These are phyloP conservation scores for Aegilops umbellulata DNA, from an alignment of 176 grass and related monocot species.

Conservation along the genomic window DNA sequence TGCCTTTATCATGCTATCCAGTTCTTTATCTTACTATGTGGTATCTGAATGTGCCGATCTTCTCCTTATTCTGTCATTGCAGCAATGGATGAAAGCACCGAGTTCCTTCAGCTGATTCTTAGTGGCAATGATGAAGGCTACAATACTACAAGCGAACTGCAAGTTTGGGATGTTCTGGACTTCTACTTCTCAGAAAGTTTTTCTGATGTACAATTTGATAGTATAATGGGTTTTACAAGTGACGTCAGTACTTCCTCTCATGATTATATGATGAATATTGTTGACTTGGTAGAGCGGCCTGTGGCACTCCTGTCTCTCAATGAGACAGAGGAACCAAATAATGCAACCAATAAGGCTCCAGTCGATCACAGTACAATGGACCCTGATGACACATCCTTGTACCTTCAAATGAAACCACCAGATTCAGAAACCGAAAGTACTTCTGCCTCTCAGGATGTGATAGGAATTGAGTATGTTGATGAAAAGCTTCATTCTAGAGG, in stretches of 20 bases:
- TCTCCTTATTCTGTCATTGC: slow-evolving; percentile 23
- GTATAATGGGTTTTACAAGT: slow-evolving; percentile 78
- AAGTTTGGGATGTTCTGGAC: slow-evolving; percentile 76
- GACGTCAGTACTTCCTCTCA: slow-evolving; percentile 46
- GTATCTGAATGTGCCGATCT: slow-evolving; percentile 22
- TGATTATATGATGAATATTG: slow-evolving; percentile 51
- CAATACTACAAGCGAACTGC: slow-evolving; percentile 50
- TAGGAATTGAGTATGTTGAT: slow-evolving; percentile 61
- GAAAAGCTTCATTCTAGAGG: slow-evolving; percentile 50
- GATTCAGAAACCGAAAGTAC: slow-evolving; percentile 52
- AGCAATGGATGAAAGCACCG: slow-evolving; percentile 54
- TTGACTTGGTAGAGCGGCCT: slow-evolving; percentile 71
- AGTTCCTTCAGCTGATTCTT: slow-evolving; percentile 72
- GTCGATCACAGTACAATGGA: slow-evolving; percentile 26
- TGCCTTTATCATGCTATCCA: slow-evolving; percentile 16
- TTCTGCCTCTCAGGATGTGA: slow-evolving; percentile 29
- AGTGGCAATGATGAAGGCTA: slow-evolving; percentile 67
- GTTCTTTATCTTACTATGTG: slow-evolving; percentile 8
- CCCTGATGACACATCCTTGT: slow-evolving; percentile 71
- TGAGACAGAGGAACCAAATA: slow-evolving; percentile 42
- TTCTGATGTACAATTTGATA: slow-evolving; percentile 74
- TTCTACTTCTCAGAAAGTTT: slow-evolving; percentile 71
- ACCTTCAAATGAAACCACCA: slow-evolving; percentile 53
- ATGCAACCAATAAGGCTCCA: slow-evolving; percentile 10
- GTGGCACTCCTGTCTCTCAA: slow-evolving; percentile 61